A percentile compares a stretch with the other conserved stretches of the same genome.
Conservation (phyloP, 129 eudicot species). For the Lonicera japonica region DNA sequence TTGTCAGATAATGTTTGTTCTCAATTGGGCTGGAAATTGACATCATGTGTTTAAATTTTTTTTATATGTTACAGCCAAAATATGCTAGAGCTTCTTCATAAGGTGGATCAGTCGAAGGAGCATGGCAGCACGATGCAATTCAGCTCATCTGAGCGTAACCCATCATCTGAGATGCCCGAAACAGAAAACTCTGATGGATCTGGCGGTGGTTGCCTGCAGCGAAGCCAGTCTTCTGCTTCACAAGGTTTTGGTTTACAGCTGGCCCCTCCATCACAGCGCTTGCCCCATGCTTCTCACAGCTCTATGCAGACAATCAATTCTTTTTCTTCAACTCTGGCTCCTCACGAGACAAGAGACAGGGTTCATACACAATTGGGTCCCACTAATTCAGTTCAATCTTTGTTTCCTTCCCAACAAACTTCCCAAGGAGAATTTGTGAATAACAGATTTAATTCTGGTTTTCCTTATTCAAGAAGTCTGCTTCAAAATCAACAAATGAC, state of each 20-base stretch:
- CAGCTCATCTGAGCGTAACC: conserved; percentile 37
- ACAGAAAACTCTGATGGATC: conserved; percentile 58
- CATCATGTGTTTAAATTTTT: conserved; percentile 3
- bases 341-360: conserved; percentile 37
- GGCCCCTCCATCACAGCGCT: conserved; percentile 72
- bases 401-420: conserved; percentile 30
- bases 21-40: background rate
- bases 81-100: conserved; percentile 89
- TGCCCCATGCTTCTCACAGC: conserved; percentile 35
- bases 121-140: conserved; percentile 25
- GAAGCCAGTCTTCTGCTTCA: conserved; percentile 54
- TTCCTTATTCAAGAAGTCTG: conserved; percentile 39
- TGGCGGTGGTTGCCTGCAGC: conserved; percentile 47
- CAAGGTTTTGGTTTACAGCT: conserved; percentile 84
- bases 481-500: conserved; percentile 40
- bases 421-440: conserved; percentile 32
- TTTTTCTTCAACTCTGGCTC: conserved; percentile 16
- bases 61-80: conserved; percentile 48
- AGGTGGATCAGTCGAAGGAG: conserved; percentile 75
- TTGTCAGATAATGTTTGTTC: background rate
- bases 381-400: conserved; percentile 19
- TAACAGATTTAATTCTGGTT: conserved; percentile 31
- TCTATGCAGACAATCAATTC: conserved; percentile 22
- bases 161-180: conserved; percentile 47
- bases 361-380: conserved; percentile 22